A percentile compares a stretch with the other conserved stretches of the same genome.
These are phyloP conservation scores for Platismatia glauca DNA, from an alignment of 495 filamentous ascomycete species.

Conservation along the genomic window DNA sequence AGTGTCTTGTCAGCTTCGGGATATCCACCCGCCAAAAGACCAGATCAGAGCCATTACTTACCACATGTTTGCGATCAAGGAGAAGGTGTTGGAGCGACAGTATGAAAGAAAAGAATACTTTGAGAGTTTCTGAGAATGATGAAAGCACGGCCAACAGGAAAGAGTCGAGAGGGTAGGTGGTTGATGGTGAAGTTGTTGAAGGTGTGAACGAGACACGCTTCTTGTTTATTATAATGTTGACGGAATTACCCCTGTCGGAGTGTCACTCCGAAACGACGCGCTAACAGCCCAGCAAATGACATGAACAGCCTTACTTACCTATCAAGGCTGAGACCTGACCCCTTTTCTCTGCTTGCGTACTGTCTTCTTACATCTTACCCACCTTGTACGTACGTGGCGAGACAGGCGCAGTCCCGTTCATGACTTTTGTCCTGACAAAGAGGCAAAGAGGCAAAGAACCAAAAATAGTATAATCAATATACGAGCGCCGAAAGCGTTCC, in stretches of 20 bases:
- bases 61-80: constrained; percentile 22
- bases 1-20: constrained; percentile 2
- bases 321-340: constrained; percentile 1
- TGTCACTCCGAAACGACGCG: background rate
- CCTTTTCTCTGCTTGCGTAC: constrained; percentile 1
- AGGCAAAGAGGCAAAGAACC: background rate
- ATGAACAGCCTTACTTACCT: no score
- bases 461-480: constrained; percentile 9
- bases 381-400: background rate
- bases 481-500: constrained; percentile 14
- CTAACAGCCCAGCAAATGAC: constrained; percentile 1
- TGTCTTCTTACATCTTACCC: background rate
- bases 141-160: background rate
- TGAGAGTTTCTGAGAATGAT: background rate
- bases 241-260: constrained; percentile 1
- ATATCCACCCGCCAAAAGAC: background rate
- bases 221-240: background rate
- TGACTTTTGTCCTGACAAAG: background rate
- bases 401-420: background rate
- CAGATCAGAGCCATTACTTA: constrained; percentile 8
- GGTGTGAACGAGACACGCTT: background rate
- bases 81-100: background rate
- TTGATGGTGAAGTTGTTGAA: background rate
- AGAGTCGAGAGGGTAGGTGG: background rate
- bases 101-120: background rate